Conservation (phyloP, 2,329 filamentous ascomycete species). For the Arthrobotrys sinensis region DNA sequence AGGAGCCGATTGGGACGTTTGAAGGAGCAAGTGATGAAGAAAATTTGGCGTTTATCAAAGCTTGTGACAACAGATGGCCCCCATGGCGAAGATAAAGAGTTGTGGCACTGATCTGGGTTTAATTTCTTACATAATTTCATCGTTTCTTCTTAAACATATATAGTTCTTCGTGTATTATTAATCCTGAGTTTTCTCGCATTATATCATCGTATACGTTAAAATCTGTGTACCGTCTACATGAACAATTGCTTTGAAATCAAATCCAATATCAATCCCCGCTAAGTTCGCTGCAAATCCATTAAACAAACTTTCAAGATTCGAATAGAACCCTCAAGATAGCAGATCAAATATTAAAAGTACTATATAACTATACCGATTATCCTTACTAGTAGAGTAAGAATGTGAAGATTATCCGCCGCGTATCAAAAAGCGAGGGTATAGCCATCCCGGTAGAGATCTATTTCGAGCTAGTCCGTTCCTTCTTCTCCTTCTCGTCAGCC, state of each 20-base stretch:
- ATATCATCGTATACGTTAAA: background rate
- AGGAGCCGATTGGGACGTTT: conserved; percentile 12
- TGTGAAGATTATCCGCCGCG: background rate
- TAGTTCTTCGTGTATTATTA: too few species aligned
- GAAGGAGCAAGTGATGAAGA: conserved; percentile 21
- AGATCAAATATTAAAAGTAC: conserved; percentile 4
- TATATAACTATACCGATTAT: conserved; percentile 10
- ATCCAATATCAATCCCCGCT: conserved; percentile 18
- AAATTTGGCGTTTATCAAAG: conserved; percentile 20
- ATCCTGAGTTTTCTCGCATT: background rate
- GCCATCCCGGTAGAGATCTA: conserved; percentile 12
- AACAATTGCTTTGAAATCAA: background rate
- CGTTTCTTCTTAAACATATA: too few species aligned
- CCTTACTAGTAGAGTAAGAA: background rate
- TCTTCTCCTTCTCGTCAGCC: conserved; percentile 42
- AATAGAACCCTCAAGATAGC: background rate
- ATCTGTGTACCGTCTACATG: background rate
- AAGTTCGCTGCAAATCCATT: conserved; percentile 26
- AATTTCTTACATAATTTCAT: too few species aligned
- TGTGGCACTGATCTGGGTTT: too few species aligned
- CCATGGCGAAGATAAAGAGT: too few species aligned
- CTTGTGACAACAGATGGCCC: too few species aligned
- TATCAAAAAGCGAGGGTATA: background rate
- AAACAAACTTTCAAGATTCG: background rate
- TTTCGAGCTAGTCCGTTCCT: conserved; percentile 17